Percentiles rank a stretch among this genome's conserved stretches.
These are phyloP conservation scores for Penicillium paneum DNA, from an alignment of 2,329 filamentous ascomycete species.

Conservation along the genomic window DNA sequence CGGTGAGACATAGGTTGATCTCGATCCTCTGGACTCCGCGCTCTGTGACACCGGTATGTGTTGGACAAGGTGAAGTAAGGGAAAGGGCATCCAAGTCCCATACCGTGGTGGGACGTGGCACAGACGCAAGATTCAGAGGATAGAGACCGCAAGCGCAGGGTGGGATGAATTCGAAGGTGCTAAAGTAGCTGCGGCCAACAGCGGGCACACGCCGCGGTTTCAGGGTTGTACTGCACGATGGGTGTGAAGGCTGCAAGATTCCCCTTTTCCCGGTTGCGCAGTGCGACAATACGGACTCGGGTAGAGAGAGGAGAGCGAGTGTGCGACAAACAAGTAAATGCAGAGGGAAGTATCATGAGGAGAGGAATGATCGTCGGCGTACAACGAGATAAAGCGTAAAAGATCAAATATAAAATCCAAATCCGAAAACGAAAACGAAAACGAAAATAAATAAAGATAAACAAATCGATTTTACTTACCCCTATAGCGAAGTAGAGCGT, in stretches of 20 bases:
- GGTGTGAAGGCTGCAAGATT: slow-evolving; percentile 20
- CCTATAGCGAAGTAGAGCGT: slow-evolving; percentile 91
- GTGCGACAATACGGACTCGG: slow-evolving; percentile 14
- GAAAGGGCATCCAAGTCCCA: slow-evolving; percentile 4
- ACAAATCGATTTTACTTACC: slow-evolving; percentile 58
- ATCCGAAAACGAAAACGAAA: neutral
- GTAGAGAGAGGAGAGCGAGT: neutral
- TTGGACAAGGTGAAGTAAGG: slow-evolving; percentile 6
- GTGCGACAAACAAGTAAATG: slow-evolving; percentile 10
- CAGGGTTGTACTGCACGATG: slow-evolving; percentile 18
- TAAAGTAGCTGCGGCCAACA: neutral
- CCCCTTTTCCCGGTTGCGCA: slow-evolving; percentile 11
- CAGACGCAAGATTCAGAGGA: neutral
- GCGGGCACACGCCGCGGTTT: neutral
- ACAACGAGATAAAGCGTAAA: neutral
- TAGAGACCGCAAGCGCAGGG: slow-evolving; percentile 4
- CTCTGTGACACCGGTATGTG: slow-evolving; percentile 10
- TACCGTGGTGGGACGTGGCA: slow-evolving; percentile 1
- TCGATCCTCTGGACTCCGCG: slow-evolving; percentile 7
- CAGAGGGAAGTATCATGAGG: slow-evolving; percentile 9
- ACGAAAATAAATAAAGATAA: slow-evolving; percentile 7
- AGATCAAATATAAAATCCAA: neutral
- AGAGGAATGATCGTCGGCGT: neutral
- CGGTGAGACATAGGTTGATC: slow-evolving; percentile 13
- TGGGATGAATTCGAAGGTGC: slow-evolving; percentile 10